phyloP scores from a whole-genome alignment of 1,284 basidiomycete species.

The Xerocomus nothofagi region DNA sequence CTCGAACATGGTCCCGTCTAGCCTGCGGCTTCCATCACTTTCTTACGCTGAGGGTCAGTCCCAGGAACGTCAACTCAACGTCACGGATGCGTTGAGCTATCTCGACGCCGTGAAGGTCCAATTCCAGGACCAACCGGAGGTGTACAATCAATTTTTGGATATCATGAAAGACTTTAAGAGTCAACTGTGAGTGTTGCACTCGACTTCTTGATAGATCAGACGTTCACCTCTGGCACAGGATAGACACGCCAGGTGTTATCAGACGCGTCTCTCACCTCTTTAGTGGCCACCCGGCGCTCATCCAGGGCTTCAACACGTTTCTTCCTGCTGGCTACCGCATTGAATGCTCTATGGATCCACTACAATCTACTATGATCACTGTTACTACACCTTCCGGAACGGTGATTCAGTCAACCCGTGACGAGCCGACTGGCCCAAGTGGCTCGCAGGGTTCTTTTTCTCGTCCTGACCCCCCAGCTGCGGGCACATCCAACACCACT shows the following conservation, averaged over 20 bases:
- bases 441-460: constrained; percentile 12
- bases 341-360: constrained; percentile 66
- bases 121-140: constrained; percentile 85
- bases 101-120: constrained; percentile 91
- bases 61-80: constrained; percentile 59
- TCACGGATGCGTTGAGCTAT: constrained; percentile 91
- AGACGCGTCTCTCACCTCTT: constrained; percentile 93
- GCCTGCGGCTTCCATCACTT: constrained; percentile 20
- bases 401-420: constrained; percentile 50
- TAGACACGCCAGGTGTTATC: constrained; percentile 97
- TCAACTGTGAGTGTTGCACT: constrained; percentile 61
- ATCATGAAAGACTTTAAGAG: constrained; percentile 99
- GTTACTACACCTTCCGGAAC: constrained; percentile 79
- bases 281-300: constrained; percentile 86
- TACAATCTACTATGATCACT: constrained; percentile 69
- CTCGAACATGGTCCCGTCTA: constrained; percentile 1
- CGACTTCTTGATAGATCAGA: neutral
- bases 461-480: constrained; percentile 11
- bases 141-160: constrained; percentile 94
- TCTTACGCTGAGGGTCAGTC: constrained; percentile 28
- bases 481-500: constrained; percentile 11
- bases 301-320: constrained; percentile 98
- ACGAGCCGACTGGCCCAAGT: constrained; percentile 29
- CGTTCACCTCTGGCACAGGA: constrained; percentile 50
- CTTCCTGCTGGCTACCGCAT: constrained; percentile 94